Percentiles rank a stretch among this genome's conserved stretches.
phyloP scores from a whole-genome alignment of 73 alveolate genomes.

The Paramecium primaurelia region DNA sequence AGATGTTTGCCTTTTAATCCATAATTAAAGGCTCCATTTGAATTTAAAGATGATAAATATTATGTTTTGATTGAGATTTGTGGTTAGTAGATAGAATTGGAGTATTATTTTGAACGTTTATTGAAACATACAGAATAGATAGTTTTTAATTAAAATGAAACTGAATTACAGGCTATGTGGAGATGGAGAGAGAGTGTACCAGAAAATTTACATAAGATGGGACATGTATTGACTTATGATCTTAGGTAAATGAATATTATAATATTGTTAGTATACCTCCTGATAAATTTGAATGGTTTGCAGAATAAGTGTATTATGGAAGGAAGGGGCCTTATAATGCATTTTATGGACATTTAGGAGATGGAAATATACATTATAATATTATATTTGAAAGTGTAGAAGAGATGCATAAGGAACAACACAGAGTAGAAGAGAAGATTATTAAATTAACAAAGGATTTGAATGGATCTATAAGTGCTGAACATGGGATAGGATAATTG shows the following conservation, averaged over 20 bases:
- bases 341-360: conserved; percentile 61
- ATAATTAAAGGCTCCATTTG: conserved; percentile 54
- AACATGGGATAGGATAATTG: conserved; percentile 49
- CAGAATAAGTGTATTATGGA: not conserved
- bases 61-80: conserved; percentile 70
- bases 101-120: not conserved
- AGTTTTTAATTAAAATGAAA: not conserved
- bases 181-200: conserved; percentile 54
- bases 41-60: conserved; percentile 45
- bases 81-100: conserved; percentile 45
- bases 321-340: conserved; percentile 30
- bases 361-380: conserved; percentile 60
- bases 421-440: conserved; percentile 1
- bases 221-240: conserved; percentile 37
- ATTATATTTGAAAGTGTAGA: conserved; percentile 27
- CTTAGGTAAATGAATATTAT: not conserved
- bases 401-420: conserved; percentile 16
- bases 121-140: conserved; percentile 27
- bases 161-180: conserved; percentile 22
- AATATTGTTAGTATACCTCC: conserved; percentile 28
- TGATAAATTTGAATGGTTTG: conserved; percentile 53
- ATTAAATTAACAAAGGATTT: not conserved
- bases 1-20: not conserved
- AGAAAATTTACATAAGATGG: conserved; percentile 26
- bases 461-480: conserved; percentile 56